Evolutionary conservation across 2,329 filamentous ascomycete genomes (phyloP), one percentile per base, ranked within the genome.

Genomic region (Fusarium agapanthi): DNA sequence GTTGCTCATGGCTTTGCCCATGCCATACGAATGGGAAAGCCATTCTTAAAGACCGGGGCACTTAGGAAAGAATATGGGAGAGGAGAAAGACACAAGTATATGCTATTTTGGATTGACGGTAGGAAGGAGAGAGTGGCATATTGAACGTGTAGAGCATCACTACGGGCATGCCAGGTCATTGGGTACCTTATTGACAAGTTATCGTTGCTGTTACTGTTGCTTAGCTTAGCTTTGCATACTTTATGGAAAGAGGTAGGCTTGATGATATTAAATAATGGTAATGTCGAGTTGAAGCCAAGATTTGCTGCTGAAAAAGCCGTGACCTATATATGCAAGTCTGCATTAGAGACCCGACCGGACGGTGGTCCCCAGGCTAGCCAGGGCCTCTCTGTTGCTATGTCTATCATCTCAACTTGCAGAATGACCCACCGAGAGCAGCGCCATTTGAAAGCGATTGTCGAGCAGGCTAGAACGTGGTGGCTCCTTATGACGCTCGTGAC

Each of bases 211-310:
- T 57, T 62, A 34, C 58, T 59, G 57, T 57, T 62, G 37, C 61
- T 59, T 56, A 28, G 54, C 40, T 66, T 28, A 38, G 38, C 30
- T 30, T 44, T 54, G 37, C 34, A 54, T 61, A 40, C 59, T 71
- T 65, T 55, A 64, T 48, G 44, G 53, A 61, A 64, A 62, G 63
- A 57, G 61, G 57, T 65, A 68, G 50, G 28, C 59, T 45, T 60
- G 55, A 75, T 71, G 72, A 70, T 79, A 79, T 75, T 77, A 66
- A 77, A 67, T 79, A 79, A 79, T 79, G 71, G 72, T 79, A 79
- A 79, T 79, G 69, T 72, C 67, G 56, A 76, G 55, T 69, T 64
- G 57, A 61, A 64, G 54, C n/a, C 54, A 28, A 63, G 26, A 34
- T 58, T 45, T 45, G 20, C 61, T 53, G 18, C n/a, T 32, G n/a